Conservation (phyloP, 768 basidiomycete species). For the Neoboletus subvelutipes region DNA sequence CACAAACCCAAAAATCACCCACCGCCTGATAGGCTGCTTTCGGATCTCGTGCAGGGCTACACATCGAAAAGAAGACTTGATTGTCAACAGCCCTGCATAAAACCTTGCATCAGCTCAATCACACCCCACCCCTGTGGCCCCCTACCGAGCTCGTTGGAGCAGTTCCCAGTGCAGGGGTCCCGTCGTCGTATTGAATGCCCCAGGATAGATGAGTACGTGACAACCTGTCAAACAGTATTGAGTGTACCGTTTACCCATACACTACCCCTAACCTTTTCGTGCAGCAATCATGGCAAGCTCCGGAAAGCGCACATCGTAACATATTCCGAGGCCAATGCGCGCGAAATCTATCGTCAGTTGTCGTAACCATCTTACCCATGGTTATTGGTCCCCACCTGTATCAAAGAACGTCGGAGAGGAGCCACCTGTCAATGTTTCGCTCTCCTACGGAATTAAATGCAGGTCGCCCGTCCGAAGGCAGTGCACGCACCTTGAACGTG, state of each 20-base stretch:
- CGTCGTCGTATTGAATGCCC: conserved; percentile 94
- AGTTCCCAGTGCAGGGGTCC: conserved; percentile 97
- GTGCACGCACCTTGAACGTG: conserved; percentile 68
- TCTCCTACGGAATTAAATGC: conserved; percentile 58
- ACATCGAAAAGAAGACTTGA: conserved; percentile 95
- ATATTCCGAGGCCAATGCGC: conserved; percentile 94
- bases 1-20: conserved; percentile 25
- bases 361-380: background rate
- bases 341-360: conserved; percentile 69
- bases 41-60: conserved; percentile 87
- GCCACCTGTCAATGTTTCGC: conserved; percentile 83
- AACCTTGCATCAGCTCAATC: conserved; percentile 6
- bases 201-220: conserved; percentile 86
- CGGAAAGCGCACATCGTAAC: conserved; percentile 94
- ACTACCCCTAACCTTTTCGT: conserved; percentile 58
- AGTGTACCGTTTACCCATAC: background rate
- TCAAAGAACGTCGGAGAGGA: conserved; percentile 75
- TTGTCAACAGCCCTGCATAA: conserved; percentile 86
- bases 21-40: conserved; percentile 87
- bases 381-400: conserved; percentile 56
- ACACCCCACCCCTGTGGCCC: background rate
- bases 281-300: conserved; percentile 92
- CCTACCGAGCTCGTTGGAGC: conserved; percentile 78
- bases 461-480: background rate
- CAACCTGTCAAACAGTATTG: conserved; percentile 53